Evolutionary conservation across 2,329 filamentous ascomycete species (phyloP).

Genomic region (Xylariaceae sp.): DNA sequence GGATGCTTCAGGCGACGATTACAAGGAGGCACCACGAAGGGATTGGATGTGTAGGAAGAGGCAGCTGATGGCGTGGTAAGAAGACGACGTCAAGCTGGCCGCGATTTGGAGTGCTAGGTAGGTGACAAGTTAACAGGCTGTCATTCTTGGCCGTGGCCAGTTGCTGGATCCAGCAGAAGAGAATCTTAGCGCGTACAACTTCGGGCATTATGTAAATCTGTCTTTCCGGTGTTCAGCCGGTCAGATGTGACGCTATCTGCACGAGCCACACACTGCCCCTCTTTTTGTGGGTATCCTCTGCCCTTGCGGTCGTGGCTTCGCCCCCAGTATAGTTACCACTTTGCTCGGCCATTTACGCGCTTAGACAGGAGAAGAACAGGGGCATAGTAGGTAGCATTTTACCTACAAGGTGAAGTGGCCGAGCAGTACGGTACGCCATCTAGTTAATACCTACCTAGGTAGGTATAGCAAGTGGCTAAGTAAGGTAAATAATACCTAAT

Average conservation of each 20-base stretch:
- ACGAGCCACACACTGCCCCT: slow-evolving; percentile 1
- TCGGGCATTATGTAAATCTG: slow-evolving; percentile 1
- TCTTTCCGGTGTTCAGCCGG: slow-evolving; percentile 16
- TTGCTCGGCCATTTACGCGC: too few species aligned
- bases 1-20: not conserved
- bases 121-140: slow-evolving; percentile 26
- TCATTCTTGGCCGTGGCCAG: slow-evolving; percentile 29
- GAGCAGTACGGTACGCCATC: too few species aligned
- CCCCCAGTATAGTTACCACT: too few species aligned
- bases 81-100: not conserved
- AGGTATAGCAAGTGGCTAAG: too few species aligned
- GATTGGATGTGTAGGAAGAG: not conserved
- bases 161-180: not conserved
- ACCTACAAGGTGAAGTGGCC: too few species aligned
- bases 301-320: slow-evolving; percentile 2
- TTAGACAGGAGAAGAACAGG: too few species aligned
- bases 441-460: too few species aligned
- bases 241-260: not conserved
- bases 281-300: not conserved
- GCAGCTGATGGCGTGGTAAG: not conserved
- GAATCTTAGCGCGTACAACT: not conserved
- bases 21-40: not conserved
- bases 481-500: too few species aligned
- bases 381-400: too few species aligned
- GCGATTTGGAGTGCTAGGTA: not conserved